A percentile compares a stretch with the other conserved stretches of the same genome.
These are phyloP conservation scores for Neospermospora avenae DNA, from an alignment of 2,329 filamentous ascomycete genomes.

Conservation along the genomic window DNA sequence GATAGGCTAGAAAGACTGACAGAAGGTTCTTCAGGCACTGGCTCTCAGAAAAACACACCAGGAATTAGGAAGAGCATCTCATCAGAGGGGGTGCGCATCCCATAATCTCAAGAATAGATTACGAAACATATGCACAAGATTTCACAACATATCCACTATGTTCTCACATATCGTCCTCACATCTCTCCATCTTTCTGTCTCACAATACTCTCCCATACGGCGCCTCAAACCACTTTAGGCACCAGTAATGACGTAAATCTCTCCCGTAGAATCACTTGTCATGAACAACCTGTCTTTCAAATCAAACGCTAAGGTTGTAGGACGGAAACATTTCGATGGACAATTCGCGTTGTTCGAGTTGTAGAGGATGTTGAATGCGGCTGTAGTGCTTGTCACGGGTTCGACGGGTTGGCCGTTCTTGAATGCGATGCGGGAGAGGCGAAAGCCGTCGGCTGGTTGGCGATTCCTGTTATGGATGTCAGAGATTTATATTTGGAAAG, in stretches of 20 bases:
- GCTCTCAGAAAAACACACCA: too few species aligned
- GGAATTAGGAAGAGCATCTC: too few species aligned
- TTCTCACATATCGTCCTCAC: too few species aligned
- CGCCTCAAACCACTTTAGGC: neutral
- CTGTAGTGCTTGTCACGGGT: slow-evolving; percentile 42
- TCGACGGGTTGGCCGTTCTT: slow-evolving; percentile 41
- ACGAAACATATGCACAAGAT: neutral
- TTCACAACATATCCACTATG: too few species aligned
- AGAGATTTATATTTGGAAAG: neutral
- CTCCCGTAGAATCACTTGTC: slow-evolving; percentile 20
- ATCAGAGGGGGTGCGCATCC: too few species aligned
- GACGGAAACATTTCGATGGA: slow-evolving; percentile 57
- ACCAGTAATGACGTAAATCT: slow-evolving; percentile 17
- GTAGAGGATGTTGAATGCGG: slow-evolving; percentile 50
- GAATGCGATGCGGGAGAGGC: slow-evolving; percentile 43
- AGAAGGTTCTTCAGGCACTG: too few species aligned
- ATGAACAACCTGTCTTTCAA: slow-evolving; percentile 18
- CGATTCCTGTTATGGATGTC: slow-evolving; percentile 48
- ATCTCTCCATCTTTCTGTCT: neutral
- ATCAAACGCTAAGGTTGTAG: slow-evolving; percentile 55
- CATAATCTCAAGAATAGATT: neutral
- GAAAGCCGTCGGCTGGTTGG: slow-evolving; percentile 45
- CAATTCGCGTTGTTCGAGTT: slow-evolving; percentile 53
- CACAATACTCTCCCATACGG: neutral
- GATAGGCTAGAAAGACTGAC: too few species aligned